Base-by-base conservation (phyloP, 2,329 filamentous ascomycete genomes). In the Fonsecaea multimorphosa region DNA sequence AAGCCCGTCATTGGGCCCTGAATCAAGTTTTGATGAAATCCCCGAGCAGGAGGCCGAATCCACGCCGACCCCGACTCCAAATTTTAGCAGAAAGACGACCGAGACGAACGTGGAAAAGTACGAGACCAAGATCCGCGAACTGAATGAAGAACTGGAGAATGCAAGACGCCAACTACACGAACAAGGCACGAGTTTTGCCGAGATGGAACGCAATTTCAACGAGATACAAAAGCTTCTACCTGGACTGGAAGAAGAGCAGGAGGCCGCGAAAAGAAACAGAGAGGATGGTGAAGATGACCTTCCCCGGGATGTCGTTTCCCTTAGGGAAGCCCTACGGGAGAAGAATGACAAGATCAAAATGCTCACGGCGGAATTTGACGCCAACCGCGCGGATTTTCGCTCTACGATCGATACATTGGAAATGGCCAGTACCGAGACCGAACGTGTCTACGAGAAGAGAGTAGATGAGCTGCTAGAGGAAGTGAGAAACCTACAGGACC, bases 391-490 rank as follows among this genome's bases (percentile, higher is more conserved):
- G 19, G 95, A 99, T 77, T 99, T 99, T 79, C 85, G 95, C 71
- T 97, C 92, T 77, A 99, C 95, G 19, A 95, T 99, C 68, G 95
- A 99, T 79, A 97, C 94, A 0, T 83, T 99, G 58, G 95, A 99
- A 78, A 87, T 98, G 81, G 96, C 95, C 1, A 96, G 93, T 75
- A 91, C 93, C 0, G 95, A 99, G 80, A 99, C 95, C 0, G 81
- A 97, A 78, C 86, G 94, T 29, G 94, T 99, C 14, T 99, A 99
- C 76, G 95, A 99, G 71, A 79, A 80, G 65, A 76, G 81, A 40
- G 74, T 83, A 3, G 81, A 82, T 59, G 80, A 82, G 65, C 80
- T 99, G 46, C 86, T 95, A 79, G 86, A 89, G 65, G 93, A 98
- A 73, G 84, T 97, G 31, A 87, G 89, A 60, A 93, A 97, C 65